A percentile compares a stretch with the other conserved stretches of the same genome.
Conservation (phyloP, 805 yeast species). For the Metschnikowia vanudenii region DNA sequence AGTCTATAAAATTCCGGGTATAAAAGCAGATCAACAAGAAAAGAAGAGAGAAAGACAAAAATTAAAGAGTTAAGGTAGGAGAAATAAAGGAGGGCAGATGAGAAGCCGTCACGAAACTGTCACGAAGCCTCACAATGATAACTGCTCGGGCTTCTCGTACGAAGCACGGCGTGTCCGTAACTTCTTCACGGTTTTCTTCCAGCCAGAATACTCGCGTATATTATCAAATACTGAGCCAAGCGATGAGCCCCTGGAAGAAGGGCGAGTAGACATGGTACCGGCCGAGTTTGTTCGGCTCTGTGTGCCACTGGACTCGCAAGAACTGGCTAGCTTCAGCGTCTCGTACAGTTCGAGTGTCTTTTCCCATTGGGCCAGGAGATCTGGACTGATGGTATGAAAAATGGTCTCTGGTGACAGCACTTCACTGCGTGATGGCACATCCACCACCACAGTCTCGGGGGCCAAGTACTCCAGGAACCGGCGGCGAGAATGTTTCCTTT, state of each 20-base stretch:
- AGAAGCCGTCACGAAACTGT: neutral
- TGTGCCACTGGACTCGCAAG: slow-evolving; percentile 9
- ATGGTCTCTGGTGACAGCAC: slow-evolving; percentile 7
- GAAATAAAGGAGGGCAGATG: neutral
- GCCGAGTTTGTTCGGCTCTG: slow-evolving; percentile 17
- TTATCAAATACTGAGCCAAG: slow-evolving; percentile 33
- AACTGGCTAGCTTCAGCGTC: slow-evolving; percentile 9
- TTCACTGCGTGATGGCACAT: neutral
- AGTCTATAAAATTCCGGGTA: slow-evolving; percentile 4
- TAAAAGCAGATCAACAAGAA: slow-evolving; percentile 1
- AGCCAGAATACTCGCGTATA: slow-evolving; percentile 28
- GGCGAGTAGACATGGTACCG: slow-evolving; percentile 14
- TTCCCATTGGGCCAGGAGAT: slow-evolving; percentile 19
- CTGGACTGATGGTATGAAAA: slow-evolving; percentile 5
- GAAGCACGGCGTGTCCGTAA: slow-evolving; percentile 32
- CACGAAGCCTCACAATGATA: neutral
- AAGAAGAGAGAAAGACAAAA: neutral
- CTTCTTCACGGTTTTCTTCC: slow-evolving; percentile 30
- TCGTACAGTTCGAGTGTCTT: slow-evolving; percentile 13
- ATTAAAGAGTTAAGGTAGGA: neutral
- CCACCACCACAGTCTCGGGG: slow-evolving; percentile 17
- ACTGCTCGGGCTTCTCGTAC: slow-evolving; percentile 9
- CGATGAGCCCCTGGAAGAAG: slow-evolving; percentile 30
- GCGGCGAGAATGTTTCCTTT: slow-evolving; percentile 9
- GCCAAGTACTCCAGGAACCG: slow-evolving; percentile 24